Base-by-base conservation (phyloP, 2,329 filamentous ascomycete genomes). In the Hypomyces rosellus region DNA sequence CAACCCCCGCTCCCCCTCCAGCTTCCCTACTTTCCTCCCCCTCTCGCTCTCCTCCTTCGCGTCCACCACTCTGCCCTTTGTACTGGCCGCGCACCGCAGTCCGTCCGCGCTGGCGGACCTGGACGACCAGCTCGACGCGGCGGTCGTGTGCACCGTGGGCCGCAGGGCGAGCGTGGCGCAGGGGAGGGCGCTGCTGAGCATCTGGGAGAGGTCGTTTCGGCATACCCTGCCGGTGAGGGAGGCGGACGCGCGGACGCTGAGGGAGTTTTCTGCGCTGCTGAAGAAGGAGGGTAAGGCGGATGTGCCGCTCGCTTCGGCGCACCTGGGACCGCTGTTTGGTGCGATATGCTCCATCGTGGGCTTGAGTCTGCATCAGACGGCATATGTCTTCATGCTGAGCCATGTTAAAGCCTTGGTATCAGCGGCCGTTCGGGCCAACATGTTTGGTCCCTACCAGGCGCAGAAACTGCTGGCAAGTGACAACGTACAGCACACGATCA, bases 361-460 rank as follows among this genome's bases (percentile, higher is more conserved):
- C 0, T 69, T 92, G 38, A 72, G 70, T 2, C 63, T 78, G 22
- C 73, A 76, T 49, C 82, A 89, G 64, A 75, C 86, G 18, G 83
- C 84, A 1, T 89, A 90, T 64, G 72, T 91, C 22, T 91, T 89
- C 65, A 70, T 92, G 64, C 76, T 92, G 56, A 80, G 82, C 53
- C 88, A 92, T 67, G 82, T 85, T 51, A 88, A 89, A 65, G 86
- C 87, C 0, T 69, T 92, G 48, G 74, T 89, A 45, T 88, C 84
- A 39, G 88, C 88, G 1, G 88, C 84, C 0, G 87, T 93, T 55
- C 73, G 88, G 49, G 85, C 88, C 18, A 86, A 85, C 60, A 78
- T 90, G 57, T 82, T 92, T 67, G 88, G 88, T 0, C 88, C 88
- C 6, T 93, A 89, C 64, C 85, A 89, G 65, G 85, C 85, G 50